Percentiles rank a stretch among this genome's conserved stretches.
phyloP scores from a whole-genome alignment of 495 filamentous ascomycete species.

The Penicillium paradoxum region DNA sequence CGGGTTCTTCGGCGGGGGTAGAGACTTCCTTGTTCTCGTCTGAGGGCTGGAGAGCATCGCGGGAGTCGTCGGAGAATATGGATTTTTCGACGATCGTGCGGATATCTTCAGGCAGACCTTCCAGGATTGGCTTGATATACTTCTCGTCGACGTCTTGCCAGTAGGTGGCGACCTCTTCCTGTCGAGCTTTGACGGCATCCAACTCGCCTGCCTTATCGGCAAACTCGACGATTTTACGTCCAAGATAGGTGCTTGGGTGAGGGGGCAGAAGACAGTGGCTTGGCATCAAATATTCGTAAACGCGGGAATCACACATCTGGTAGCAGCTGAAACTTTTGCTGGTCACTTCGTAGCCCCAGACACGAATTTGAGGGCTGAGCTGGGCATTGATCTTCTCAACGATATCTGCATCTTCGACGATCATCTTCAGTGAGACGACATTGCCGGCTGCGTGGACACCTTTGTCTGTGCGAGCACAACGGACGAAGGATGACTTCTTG shows the following conservation, averaged over 20 bases:
- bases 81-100: constrained; percentile 38
- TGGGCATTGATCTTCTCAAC: constrained; percentile 85
- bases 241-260: constrained; percentile 79
- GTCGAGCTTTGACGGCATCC: constrained; percentile 59
- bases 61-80: constrained; percentile 27
- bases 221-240: constrained; percentile 66
- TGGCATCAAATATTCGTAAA: constrained; percentile 95
- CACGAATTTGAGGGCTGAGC: constrained; percentile 79
- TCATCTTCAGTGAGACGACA: constrained; percentile 90
- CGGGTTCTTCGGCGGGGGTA: constrained; percentile 7
- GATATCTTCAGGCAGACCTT: constrained; percentile 44
- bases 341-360: constrained; percentile 87
- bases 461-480: constrained; percentile 95
- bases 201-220: constrained; percentile 66
- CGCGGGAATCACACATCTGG: constrained; percentile 83
- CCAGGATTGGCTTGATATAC: constrained; percentile 68
- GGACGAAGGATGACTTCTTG: constrained; percentile 89
- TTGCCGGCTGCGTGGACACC: constrained; percentile 97
- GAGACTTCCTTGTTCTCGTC: constrained; percentile 5
- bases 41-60: constrained; percentile 11
- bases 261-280: constrained; percentile 87
- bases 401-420: constrained; percentile 83
- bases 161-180: constrained; percentile 71
- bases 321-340: constrained; percentile 87
- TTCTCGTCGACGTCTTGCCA: constrained; percentile 77